Conservation (phyloP, 352 stramenopile species). For the Globisporangium middletonii region DNA sequence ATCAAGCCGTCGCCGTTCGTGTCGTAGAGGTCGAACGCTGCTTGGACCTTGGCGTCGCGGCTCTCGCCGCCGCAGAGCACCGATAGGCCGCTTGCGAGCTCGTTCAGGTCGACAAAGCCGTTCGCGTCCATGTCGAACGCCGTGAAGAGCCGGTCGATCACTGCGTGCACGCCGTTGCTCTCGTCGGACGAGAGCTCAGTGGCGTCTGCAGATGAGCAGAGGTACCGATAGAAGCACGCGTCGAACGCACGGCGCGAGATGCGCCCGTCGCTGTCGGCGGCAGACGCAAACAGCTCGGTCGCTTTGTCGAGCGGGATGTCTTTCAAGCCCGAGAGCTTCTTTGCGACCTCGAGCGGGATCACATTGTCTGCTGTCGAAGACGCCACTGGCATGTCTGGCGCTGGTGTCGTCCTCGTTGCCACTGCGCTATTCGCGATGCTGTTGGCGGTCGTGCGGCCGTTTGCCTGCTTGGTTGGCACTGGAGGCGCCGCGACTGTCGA, state of each 20-base stretch:
- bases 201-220: conserved; percentile 27
- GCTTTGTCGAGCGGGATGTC: conserved; percentile 57
- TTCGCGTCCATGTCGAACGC: conserved; percentile 75
- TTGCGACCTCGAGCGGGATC: conserved; percentile 64
- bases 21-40: conserved; percentile 84
- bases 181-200: conserved; percentile 30
- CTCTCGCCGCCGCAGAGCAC: conserved; percentile 53
- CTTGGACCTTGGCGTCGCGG: conserved; percentile 60
- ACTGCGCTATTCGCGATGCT: not conserved
- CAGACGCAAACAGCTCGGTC: conserved; percentile 44
- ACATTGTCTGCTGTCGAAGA: conserved; percentile 13
- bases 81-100: conserved; percentile 69
- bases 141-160: conserved; percentile 70
- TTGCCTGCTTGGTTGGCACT: not conserved
- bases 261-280: conserved; percentile 37
- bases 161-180: conserved; percentile 55
- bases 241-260: conserved; percentile 68
- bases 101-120: conserved; percentile 65
- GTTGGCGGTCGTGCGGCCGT: too few species aligned
- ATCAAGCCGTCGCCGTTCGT: conserved; percentile 80
- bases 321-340: conserved; percentile 65
- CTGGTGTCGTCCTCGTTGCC: not conserved
- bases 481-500: too few species aligned
- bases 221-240: conserved; percentile 67
- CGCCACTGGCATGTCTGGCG: not conserved